Evolutionary conservation across 106 monocot species (phyloP), one percentile per base, ranked within the genome.

Genomic region (Platanthera guangdongensis): DNA sequence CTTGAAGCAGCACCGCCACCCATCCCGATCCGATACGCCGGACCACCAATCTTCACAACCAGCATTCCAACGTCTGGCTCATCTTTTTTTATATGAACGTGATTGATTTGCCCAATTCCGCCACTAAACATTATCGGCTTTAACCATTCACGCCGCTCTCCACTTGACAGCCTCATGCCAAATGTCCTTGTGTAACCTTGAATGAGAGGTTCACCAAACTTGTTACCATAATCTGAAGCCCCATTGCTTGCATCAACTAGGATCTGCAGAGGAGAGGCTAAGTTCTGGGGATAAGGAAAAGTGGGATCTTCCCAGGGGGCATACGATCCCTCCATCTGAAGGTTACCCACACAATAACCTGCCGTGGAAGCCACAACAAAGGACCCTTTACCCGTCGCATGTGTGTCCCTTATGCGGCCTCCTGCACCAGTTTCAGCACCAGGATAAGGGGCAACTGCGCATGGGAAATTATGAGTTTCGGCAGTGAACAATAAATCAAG

Each of bases 61-160:
- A 97, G 83, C 97, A 97, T 94, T 2, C 91, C 97, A 11, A 94
- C 62, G 70, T 91, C 91, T n/a, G 91, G 86, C 13, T 97, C 97
- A 28, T 75, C 89, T 71, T 97, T 97, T 13, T 72, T 53, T 72
- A 97, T 97, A 32, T 94, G 97, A 5, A 47, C 51, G 71, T 94
- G 93, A 76, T 94, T 94, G 19, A 97, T 91, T 74, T 89, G 87
- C 28, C 97, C 91, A 57, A 97, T 94, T 67, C 94, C 97, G 51
- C 30, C 97, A 77, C 94, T 91, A 73, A 97, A 97, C 97, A 97
- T 97, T 47, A 97, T 97, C 9, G 97, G 97, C 75, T 97, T 97
- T 78, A 97, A 48, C 97, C 97, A 97, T 76, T 97, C 97, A 68
- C 94, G 87, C 48, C 97, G 79, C 52, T 97, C 97, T 49, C 94